Percentiles rank a stretch among this genome's conserved stretches.
phyloP scores from a whole-genome alignment of 306 rosid species.

The Pachyrhizus erosus region DNA sequence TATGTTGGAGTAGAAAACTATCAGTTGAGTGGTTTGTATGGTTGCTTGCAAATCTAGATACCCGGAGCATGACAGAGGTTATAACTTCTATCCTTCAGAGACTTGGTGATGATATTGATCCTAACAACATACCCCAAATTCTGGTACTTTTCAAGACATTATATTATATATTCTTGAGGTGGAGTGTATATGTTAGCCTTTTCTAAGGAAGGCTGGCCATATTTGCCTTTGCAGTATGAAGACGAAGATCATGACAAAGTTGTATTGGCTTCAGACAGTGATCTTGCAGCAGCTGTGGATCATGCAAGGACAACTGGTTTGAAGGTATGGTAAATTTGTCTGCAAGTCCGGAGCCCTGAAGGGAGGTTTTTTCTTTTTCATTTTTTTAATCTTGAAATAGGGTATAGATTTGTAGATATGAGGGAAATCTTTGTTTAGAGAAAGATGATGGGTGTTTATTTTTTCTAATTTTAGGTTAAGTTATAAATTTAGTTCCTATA shows the following conservation, averaged over 20 bases:
- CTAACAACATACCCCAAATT: slow-evolving; percentile 84
- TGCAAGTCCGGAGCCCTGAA: not conserved
- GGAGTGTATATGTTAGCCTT: slow-evolving; percentile 9
- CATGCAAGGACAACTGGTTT: slow-evolving; percentile 88
- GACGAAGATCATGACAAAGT: slow-evolving; percentile 98
- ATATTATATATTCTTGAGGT: slow-evolving; percentile 28
- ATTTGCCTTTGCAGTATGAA: slow-evolving; percentile 70
- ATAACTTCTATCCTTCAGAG: slow-evolving; percentile 91
- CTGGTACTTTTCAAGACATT: slow-evolving; percentile 61
- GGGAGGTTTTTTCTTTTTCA: not conserved
- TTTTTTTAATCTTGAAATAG: not conserved
- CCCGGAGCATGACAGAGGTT: slow-evolving; percentile 84
- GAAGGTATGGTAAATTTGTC: slow-evolving; percentile 71
- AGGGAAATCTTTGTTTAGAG: slow-evolving; percentile 21
- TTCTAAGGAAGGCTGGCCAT: slow-evolving; percentile 32
- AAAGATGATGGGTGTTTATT: not conserved
- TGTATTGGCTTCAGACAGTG: slow-evolving; percentile 84
- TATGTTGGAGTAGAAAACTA: slow-evolving; percentile 17
- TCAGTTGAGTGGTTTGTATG: slow-evolving; percentile 42
- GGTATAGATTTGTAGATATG: slow-evolving; percentile 26
- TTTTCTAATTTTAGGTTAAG: not conserved
- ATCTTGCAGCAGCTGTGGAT: slow-evolving; percentile 92
- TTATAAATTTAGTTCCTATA: not conserved
- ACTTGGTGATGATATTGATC: slow-evolving; percentile 92
- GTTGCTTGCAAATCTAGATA: slow-evolving; percentile 66